Percentiles rank a stretch among this genome's conserved stretches.
Conservation (phyloP, 768 basidiomycete species). For the Kwoniella europaea region DNA sequence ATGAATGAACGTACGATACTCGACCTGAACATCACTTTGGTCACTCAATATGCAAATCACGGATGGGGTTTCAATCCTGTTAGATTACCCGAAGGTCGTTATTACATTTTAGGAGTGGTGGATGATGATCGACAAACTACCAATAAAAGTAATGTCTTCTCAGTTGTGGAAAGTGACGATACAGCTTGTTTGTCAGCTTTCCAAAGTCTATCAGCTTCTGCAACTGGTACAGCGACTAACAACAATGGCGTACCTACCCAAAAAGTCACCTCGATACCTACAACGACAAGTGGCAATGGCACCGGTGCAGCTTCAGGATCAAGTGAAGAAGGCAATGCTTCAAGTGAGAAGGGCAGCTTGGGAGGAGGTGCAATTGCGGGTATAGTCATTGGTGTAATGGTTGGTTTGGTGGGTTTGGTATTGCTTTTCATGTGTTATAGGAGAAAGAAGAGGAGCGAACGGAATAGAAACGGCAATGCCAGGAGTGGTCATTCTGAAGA, state of each 20-base stretch:
- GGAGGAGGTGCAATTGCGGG: constrained; percentile 41
- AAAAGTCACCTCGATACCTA: constrained; percentile 13
- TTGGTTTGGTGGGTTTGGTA: constrained; percentile 11
- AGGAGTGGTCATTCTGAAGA: neutral
- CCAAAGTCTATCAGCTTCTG: constrained; percentile 12
- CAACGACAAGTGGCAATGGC: neutral
- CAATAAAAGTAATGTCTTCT: constrained; percentile 22
- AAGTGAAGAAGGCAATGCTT: neutral
- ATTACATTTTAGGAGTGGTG: constrained; percentile 31
- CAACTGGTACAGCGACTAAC: neutral
- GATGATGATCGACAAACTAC: constrained; percentile 13
- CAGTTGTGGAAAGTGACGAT: constrained; percentile 28
- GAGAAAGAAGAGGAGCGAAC: constrained; percentile 8
- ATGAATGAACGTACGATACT: constrained; percentile 20
- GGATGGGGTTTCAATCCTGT: constrained; percentile 28
- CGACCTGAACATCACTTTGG: constrained; percentile 30
- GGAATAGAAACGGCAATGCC: neutral
- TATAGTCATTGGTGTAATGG: constrained; percentile 35
- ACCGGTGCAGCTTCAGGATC: neutral
- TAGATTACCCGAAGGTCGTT: constrained; percentile 32
- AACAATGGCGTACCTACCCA: neutral
- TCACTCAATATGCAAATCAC: constrained; percentile 27
- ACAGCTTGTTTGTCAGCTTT: constrained; percentile 35
- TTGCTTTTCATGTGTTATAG: constrained; percentile 20
- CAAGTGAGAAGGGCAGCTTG: constrained; percentile 10